Conservation (phyloP, 2,329 filamentous ascomycete genomes). For the Pseudogymnoascus pannorum region DNA sequence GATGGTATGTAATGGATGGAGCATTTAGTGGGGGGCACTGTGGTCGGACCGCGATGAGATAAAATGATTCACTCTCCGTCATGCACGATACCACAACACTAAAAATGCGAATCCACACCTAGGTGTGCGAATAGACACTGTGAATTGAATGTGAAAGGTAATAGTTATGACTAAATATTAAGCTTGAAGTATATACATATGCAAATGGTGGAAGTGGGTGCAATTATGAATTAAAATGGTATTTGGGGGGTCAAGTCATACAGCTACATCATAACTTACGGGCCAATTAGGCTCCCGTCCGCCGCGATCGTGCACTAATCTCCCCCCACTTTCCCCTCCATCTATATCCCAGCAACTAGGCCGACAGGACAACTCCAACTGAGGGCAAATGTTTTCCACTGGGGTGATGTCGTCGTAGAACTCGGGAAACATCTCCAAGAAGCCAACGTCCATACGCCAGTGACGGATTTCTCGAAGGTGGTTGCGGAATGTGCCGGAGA, state of each 20-base stretch:
- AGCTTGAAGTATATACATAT: too few species aligned
- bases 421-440: not conserved
- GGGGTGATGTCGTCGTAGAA: not conserved
- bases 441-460: not conserved
- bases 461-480: not conserved
- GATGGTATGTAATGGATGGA: not conserved
- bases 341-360: not conserved
- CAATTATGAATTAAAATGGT: not conserved
- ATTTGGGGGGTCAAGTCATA: not conserved
- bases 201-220: not conserved
- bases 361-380: not conserved
- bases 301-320: not conserved
- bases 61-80: not conserved
- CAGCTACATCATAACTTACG: not conserved
- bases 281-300: not conserved
- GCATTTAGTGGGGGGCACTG: not conserved
- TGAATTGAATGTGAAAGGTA: too few species aligned
- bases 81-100: not conserved
- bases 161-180: too few species aligned
- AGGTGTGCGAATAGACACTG: too few species aligned
- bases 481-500: not conserved
- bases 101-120: too few species aligned
- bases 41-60: not conserved
- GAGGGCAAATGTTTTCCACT: not conserved
- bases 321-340: not conserved